A percentile compares a stretch with the other conserved stretches of the same genome.
These are phyloP conservation scores for Phellinidium pouzarii DNA, from an alignment of 1,284 basidiomycete species.

Conservation along the genomic window DNA sequence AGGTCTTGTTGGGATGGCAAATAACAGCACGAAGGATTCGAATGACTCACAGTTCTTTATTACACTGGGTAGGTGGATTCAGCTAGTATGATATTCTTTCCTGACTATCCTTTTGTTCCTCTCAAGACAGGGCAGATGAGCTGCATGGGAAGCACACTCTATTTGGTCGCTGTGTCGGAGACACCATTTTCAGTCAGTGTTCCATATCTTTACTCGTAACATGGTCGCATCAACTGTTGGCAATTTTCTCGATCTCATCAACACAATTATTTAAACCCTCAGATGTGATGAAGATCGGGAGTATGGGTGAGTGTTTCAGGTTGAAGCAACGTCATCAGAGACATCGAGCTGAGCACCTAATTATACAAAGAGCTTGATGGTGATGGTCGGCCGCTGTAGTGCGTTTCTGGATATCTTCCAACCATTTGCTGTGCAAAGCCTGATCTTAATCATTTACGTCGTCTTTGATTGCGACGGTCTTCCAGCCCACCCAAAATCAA, in stretches of 20 bases:
- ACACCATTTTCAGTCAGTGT: slow-evolving; percentile 80
- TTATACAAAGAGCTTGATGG: slow-evolving; percentile 64
- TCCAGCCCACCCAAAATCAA: slow-evolving; percentile 84
- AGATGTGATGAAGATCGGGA: slow-evolving; percentile 89
- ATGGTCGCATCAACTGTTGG: background rate
- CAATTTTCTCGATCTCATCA: background rate
- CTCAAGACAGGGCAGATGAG: slow-evolving; percentile 77
- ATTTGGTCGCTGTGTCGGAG: slow-evolving; percentile 75
- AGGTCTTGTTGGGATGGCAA: slow-evolving; percentile 92
- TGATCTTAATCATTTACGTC: slow-evolving; percentile 13
- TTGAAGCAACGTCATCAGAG: background rate
- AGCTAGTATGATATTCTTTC: background rate
- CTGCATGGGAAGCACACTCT: slow-evolving; percentile 85
- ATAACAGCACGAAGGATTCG: slow-evolving; percentile 76
- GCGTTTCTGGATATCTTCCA: slow-evolving; percentile 26
- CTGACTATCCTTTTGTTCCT: background rate
- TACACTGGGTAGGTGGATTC: slow-evolving; percentile 60
- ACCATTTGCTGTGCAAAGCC: slow-evolving; percentile 4
- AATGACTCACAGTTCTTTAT: slow-evolving; percentile 92
- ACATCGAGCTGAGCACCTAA: slow-evolving; percentile 16
- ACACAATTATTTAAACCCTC: slow-evolving; percentile 5
- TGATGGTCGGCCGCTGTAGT: slow-evolving; percentile 84
- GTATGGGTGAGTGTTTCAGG: slow-evolving; percentile 52
- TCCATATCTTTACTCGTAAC: background rate
- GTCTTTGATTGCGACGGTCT: background rate